Conservation (phyloP, 2,329 filamentous ascomycete species). For the Colletotrichum musicola region DNA sequence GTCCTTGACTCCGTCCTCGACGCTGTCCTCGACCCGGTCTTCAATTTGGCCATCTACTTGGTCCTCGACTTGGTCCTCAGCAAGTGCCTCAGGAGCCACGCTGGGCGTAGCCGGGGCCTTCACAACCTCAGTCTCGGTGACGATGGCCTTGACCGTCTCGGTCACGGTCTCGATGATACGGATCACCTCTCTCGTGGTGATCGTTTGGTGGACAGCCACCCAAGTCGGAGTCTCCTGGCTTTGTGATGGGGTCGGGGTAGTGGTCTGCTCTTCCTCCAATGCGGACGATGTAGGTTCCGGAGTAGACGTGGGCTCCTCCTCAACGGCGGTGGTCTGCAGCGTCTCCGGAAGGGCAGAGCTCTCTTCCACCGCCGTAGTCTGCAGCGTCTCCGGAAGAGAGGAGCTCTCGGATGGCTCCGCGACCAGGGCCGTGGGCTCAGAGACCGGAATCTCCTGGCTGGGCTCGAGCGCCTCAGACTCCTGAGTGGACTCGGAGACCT, state of each 20-base stretch:
- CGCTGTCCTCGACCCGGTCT: background rate
- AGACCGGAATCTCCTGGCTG: background rate
- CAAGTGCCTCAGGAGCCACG: background rate
- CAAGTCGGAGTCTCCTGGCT: too few species aligned
- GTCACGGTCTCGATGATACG: conserved; percentile 52
- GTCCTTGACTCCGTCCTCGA: background rate
- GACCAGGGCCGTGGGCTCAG: background rate
- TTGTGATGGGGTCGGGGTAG: background rate
- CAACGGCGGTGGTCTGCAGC: background rate
- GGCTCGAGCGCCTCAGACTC: conserved; percentile 10
- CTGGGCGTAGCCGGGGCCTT: conserved; percentile 12
- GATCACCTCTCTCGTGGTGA: conserved; percentile 47
- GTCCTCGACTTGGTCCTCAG: background rate
- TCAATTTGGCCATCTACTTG: too few species aligned
- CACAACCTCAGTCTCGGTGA: conserved; percentile 45
- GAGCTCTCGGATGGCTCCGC: background rate
- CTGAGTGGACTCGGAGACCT: background rate
- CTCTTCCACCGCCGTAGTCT: background rate
- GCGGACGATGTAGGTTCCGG: background rate
- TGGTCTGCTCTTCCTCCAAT: background rate
- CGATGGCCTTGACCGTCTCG: conserved; percentile 41
- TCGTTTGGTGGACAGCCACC: conserved; percentile 41
- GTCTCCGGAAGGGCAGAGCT: background rate
- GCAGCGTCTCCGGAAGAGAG: background rate
- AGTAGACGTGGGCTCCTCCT: background rate